phyloP scores from a whole-genome alignment of 768 basidiomycete species.

The Termitomyces sp. region DNA sequence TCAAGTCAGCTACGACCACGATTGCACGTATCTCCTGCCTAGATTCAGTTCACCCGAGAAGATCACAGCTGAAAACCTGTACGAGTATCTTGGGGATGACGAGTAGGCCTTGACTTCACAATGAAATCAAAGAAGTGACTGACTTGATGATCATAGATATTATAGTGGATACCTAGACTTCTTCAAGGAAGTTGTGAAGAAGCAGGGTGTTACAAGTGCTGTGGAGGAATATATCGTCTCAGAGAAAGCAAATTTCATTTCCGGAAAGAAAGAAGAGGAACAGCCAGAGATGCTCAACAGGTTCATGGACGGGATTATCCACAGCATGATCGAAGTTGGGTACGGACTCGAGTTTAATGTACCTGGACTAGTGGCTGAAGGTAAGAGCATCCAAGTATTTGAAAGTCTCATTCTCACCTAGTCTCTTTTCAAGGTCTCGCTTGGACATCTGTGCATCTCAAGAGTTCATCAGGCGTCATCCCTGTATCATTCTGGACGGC shows the following conservation, averaged over 20 bases:
- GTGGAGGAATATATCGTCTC: slow-evolving; percentile 62
- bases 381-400: slow-evolving; percentile 27
- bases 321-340: slow-evolving; percentile 64
- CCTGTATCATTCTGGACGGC: slow-evolving; percentile 24
- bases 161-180: slow-evolving; percentile 54
- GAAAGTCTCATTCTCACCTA: not conserved
- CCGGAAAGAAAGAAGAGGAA: slow-evolving; percentile 22
- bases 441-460: slow-evolving; percentile 47
- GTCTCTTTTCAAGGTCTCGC: slow-evolving; percentile 47
- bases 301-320: slow-evolving; percentile 54
- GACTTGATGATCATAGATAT: slow-evolving; percentile 34
- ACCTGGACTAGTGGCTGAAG: slow-evolving; percentile 62
- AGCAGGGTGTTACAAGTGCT: slow-evolving; percentile 37
- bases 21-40: slow-evolving; percentile 29
- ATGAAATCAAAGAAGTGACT: not conserved
- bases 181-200: slow-evolving; percentile 39
- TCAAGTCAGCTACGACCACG: slow-evolving; percentile 31
- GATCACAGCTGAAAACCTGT: slow-evolving; percentile 47
- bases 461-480: slow-evolving; percentile 34
- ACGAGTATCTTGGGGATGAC: slow-evolving; percentile 53
- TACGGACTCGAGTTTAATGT: slow-evolving; percentile 62
- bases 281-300: slow-evolving; percentile 48
- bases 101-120: slow-evolving; percentile 31
- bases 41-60: slow-evolving; percentile 38
- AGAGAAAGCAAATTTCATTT: slow-evolving; percentile 39